Conservation (phyloP, 2,329 filamentous ascomycete genomes). For the Xylariaceae sp. region DNA sequence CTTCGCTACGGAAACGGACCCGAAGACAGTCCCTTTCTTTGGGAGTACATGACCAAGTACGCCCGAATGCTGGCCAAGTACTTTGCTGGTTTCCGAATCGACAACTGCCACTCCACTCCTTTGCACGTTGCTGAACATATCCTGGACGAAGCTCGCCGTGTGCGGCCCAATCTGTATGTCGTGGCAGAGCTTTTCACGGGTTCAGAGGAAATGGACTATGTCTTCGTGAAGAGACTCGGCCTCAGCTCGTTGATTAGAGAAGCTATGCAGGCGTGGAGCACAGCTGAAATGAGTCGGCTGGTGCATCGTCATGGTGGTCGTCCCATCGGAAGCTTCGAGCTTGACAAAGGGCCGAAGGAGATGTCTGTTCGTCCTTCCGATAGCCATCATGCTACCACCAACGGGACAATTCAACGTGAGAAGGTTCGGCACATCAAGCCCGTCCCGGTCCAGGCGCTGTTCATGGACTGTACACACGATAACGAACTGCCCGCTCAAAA, state of each 20-base stretch:
- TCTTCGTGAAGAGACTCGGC: constrained; percentile 89
- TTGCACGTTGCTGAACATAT: constrained; percentile 92
- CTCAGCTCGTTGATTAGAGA: constrained; percentile 90
- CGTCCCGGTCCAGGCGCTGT: constrained; percentile 85
- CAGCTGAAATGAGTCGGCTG: constrained; percentile 82
- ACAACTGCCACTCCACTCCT: constrained; percentile 96
- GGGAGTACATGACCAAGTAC: constrained; percentile 94
- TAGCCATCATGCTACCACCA: constrained; percentile 26
- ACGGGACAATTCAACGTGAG: constrained; percentile 46
- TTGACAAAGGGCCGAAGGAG: constrained; percentile 73
- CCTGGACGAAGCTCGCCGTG: constrained; percentile 82
- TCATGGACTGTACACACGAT: constrained; percentile 99
- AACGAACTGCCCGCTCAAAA: constrained; percentile 96
- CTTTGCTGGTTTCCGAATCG: constrained; percentile 91
- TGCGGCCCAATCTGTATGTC: constrained; percentile 83
- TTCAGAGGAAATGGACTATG: constrained; percentile 90
- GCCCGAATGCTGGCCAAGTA: constrained; percentile 89
- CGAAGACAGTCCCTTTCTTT: constrained; percentile 85
- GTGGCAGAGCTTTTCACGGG: constrained; percentile 95
- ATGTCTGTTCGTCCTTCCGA: constrained; percentile 31
- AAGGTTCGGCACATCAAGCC: constrained; percentile 76
- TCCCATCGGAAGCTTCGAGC: constrained; percentile 93
- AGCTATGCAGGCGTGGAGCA: constrained; percentile 98
- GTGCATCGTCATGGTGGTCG: constrained; percentile 91
- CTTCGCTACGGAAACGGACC: constrained; percentile 78